These are phyloP conservation scores for Staphylotrichum tortipilum DNA, from an alignment of 495 filamentous ascomycete species.

Conservation along the genomic window DNA sequence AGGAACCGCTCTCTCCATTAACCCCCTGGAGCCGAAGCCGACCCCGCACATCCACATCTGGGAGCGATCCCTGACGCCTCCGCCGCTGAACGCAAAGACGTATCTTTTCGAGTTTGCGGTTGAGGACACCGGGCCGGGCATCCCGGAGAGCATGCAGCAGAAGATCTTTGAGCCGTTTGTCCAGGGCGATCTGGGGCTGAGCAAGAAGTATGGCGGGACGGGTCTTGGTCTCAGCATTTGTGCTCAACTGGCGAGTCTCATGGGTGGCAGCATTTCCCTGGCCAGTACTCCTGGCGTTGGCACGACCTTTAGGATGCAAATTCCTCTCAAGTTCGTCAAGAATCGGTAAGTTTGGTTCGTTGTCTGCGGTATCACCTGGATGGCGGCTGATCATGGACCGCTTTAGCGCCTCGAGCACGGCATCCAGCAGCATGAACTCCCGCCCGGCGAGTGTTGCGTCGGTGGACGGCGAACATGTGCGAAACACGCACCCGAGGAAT, in stretches of 20 bases:
- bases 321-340: constrained; percentile 71
- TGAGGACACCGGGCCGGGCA: constrained; percentile 84
- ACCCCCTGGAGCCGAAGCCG: constrained; percentile 47
- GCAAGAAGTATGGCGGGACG: constrained; percentile 84
- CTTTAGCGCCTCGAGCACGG: constrained; percentile 36
- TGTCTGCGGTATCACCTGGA: background rate
- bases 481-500: constrained; percentile 25
- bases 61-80: constrained; percentile 54
- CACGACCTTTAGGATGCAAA: constrained; percentile 72
- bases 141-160: constrained; percentile 63
- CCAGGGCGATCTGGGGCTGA: constrained; percentile 79
- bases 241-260: constrained; percentile 70
- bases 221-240: constrained; percentile 88
- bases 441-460: constrained; percentile 68
- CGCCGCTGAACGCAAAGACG: constrained; percentile 48
- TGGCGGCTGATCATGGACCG: constrained; percentile 22
- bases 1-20: constrained; percentile 48
- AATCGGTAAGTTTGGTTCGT: constrained; percentile 44
- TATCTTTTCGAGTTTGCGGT: constrained; percentile 80
- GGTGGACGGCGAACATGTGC: constrained; percentile 52
- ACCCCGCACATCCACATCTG: constrained; percentile 38
- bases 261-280: constrained; percentile 69
- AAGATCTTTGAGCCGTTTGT: constrained; percentile 92
- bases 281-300: constrained; percentile 66
- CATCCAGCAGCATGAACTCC: constrained; percentile 50